These are phyloP conservation scores for Helotiales sp. DNA, from an alignment of 2,329 filamentous ascomycete species.

Conservation along the genomic window DNA sequence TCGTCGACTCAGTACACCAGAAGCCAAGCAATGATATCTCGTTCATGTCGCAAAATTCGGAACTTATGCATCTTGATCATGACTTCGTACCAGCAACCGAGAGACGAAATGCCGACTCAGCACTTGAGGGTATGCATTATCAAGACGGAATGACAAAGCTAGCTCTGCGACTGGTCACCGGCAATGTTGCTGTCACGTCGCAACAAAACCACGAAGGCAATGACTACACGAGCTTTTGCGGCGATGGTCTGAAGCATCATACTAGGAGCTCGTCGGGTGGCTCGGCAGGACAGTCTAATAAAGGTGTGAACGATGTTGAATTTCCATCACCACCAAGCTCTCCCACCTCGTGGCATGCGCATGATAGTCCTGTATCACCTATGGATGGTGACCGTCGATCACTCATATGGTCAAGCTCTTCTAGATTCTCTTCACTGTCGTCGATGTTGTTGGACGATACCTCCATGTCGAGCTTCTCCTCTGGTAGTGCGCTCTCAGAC, in stretches of 20 bases:
- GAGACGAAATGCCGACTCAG: too few relatives aligned
- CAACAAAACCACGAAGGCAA: not conserved
- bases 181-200: not conserved
- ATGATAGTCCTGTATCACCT: not conserved
- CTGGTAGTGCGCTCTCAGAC: not conserved
- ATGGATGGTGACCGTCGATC: not conserved
- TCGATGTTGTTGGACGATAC: not conserved
- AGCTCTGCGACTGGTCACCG: not conserved
- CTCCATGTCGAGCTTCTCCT: not conserved
- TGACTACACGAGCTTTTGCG: not conserved
- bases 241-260: not conserved
- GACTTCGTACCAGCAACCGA: not conserved
- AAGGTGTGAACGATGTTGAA: not conserved
- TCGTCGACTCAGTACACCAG: not conserved
- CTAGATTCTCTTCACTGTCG: not conserved
- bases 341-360: not conserved
- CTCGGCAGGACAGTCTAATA: not conserved
- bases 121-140: not conserved
- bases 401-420: not conserved
- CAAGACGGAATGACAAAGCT: not conserved
- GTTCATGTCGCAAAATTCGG: not conserved
- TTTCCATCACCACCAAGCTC: not conserved
- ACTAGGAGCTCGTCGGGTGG: not conserved
- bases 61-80: not conserved
- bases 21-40: not conserved